Evolutionary conservation across 176 grass and related monocot species (phyloP).

Genomic region (Rhipidocladum racemiflorum): DNA sequence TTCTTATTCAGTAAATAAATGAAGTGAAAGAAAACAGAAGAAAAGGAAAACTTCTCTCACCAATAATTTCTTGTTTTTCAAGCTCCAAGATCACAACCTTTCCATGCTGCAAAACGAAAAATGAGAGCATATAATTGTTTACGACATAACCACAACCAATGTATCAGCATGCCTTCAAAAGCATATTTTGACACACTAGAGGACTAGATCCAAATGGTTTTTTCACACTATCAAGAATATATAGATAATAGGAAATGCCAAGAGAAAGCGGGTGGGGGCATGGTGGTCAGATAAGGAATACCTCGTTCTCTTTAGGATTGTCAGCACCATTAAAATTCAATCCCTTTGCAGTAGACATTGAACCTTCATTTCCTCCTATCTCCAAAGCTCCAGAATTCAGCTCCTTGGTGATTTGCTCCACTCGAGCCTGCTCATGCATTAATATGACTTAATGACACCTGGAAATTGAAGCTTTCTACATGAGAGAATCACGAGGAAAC

Average conservation of each 20-base stretch:
- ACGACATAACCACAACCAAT: too few species aligned
- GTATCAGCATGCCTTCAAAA: background rate
- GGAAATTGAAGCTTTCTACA: conserved; percentile 62
- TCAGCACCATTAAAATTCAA: conserved; percentile 38
- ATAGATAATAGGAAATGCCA: background rate
- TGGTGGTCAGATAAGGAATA: conserved; percentile 33
- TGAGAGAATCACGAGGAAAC: conserved; percentile 60
- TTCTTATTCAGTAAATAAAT: conserved; percentile 18
- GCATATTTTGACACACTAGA: background rate
- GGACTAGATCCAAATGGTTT: conserved; percentile 9
- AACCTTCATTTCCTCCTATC: conserved; percentile 33
- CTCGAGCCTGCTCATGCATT: too few species aligned
- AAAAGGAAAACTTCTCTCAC: conserved; percentile 46
- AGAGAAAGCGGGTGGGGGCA: too few species aligned
- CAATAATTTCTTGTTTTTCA: conserved; percentile 85
- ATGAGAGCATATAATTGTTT: conserved; percentile 1
- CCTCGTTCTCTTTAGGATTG: conserved; percentile 51
- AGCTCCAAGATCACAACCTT: conserved; percentile 63
- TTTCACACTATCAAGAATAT: too few species aligned
- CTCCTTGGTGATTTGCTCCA: conserved; percentile 60
- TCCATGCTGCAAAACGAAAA: conserved; percentile 35
- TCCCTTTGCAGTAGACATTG: conserved; percentile 34
- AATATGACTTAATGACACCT: conserved; percentile 76
- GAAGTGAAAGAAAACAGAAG: conserved; percentile 25
- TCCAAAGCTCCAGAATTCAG: conserved; percentile 51